Conservation (phyloP, 371 early-diverging fungal species). For the Gilbertella persicaria region DNA sequence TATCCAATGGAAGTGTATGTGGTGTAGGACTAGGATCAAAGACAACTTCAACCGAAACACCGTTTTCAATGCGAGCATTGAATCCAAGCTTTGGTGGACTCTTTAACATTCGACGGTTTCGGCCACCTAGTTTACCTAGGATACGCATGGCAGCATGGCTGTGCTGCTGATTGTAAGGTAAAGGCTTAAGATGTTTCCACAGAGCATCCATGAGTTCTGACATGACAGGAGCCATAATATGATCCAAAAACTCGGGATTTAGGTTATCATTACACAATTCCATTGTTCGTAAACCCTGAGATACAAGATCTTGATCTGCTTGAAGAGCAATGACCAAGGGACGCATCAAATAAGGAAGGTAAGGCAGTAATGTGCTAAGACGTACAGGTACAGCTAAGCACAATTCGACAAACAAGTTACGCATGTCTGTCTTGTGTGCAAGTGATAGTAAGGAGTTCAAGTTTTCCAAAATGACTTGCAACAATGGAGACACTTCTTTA, state of each 20-base stretch:
- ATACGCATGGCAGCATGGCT: conserved; percentile 91
- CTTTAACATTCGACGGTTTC: conserved; percentile 80
- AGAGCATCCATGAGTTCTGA: conserved; percentile 91
- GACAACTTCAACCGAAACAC: conserved; percentile 64
- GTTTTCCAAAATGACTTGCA: conserved; percentile 88
- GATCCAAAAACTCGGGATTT: conserved; percentile 96
- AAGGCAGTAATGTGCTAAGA: conserved; percentile 92
- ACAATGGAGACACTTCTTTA: conserved; percentile 91
- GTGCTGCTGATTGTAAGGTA: conserved; percentile 80
- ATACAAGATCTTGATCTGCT: conserved; percentile 89
- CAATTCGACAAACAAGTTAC: conserved; percentile 86
- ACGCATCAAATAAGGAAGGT: conserved; percentile 92
- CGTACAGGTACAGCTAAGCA: conserved; percentile 97
- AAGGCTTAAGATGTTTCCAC: conserved; percentile 89
- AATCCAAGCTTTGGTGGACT: conserved; percentile 63
- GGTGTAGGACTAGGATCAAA: conserved; percentile 62
- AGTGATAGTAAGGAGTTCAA: conserved; percentile 83
- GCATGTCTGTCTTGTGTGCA: conserved; percentile 82
- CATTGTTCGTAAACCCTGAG: conserved; percentile 94
- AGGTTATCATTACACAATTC: conserved; percentile 98
- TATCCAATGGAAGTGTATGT: conserved; percentile 57
- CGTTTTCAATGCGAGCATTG: conserved; percentile 55
- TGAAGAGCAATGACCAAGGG: conserved; percentile 94
- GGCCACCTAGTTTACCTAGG: conserved; percentile 95
- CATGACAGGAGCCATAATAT: conserved; percentile 92